These are phyloP conservation scores for Blastocystis sp. DNA, from an alignment of 352 stramenopile genomes.

Conservation along the genomic window DNA sequence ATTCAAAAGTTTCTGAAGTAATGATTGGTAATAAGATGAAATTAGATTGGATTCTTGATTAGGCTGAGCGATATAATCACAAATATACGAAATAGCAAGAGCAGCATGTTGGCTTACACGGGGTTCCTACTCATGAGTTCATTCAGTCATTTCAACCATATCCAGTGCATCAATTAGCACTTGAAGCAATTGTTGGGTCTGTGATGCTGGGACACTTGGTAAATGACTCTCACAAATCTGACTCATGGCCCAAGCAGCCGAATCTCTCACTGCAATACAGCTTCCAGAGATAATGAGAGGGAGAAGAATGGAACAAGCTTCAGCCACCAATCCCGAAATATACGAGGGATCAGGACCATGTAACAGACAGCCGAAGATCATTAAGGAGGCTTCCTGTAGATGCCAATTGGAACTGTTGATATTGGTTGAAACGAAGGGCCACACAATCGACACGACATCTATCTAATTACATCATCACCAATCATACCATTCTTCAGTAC, in stretches of 20 bases:
- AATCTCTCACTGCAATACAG: constrained; percentile 20
- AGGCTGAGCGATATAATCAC: neutral
- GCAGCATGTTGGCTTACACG: constrained; percentile 21
- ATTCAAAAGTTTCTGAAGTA: constrained; percentile 32
- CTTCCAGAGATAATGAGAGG: neutral
- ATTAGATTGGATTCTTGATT: neutral
- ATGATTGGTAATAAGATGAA: neutral
- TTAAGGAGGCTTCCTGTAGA: constrained; percentile 40
- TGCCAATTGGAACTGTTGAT: constrained; percentile 46
- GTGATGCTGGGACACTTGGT: neutral
- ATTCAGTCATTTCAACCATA: neutral
- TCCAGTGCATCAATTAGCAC: neutral
- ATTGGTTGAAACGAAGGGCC: constrained; percentile 37
- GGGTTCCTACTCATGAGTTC: neutral
- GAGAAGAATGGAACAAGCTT: constrained; percentile 28
- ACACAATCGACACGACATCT: constrained; percentile 45
- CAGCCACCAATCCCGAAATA: neutral
- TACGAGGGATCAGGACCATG: neutral
- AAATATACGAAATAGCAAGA: neutral
- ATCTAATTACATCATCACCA: neutral
- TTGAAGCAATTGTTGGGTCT: neutral
- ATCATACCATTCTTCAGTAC: constrained; percentile 1
- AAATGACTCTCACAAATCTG: constrained; percentile 33
- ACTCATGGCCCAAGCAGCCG: constrained; percentile 36
- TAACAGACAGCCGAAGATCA: constrained; percentile 59